Percentiles rank a stretch among this genome's conserved stretches.
phyloP scores from a whole-genome alignment of 495 filamentous ascomycete genomes.

The Neurospora sp. region DNA sequence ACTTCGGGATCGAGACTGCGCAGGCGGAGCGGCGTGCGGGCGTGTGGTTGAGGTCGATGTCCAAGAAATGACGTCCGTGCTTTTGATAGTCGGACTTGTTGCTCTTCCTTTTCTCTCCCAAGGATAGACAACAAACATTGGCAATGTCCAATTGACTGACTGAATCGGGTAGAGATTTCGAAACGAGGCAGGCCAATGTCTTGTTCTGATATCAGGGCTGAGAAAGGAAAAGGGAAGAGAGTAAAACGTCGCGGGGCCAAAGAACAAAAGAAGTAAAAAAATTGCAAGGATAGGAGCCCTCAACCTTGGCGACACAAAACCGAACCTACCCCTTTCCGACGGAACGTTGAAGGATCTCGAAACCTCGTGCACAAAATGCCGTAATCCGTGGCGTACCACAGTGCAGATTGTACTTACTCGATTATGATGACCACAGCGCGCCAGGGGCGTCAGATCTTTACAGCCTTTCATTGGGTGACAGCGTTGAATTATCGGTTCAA shows the following conservation, averaged over 20 bases:
- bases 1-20: neutral
- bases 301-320: neutral
- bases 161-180: neutral
- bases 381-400: neutral
- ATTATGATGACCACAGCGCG: neutral
- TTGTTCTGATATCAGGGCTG: neutral
- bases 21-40: neutral
- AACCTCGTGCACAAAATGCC: neutral
- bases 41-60: neutral
- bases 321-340: neutral
- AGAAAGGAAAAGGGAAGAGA: slow-evolving; percentile 1
- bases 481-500: neutral
- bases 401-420: neutral
- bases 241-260: neutral
- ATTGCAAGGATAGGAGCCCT: neutral
- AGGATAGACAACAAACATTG: neutral
- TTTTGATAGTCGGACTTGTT: neutral
- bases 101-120: neutral
- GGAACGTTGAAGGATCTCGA: neutral
- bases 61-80: neutral
- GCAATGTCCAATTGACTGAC: neutral
- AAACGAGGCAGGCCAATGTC: neutral
- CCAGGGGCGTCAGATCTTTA: neutral
- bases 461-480: neutral
- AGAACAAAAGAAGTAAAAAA: neutral